Base-by-base conservation (phyloP, 495 filamentous ascomycete species). In the Neurospora sp. region DNA sequence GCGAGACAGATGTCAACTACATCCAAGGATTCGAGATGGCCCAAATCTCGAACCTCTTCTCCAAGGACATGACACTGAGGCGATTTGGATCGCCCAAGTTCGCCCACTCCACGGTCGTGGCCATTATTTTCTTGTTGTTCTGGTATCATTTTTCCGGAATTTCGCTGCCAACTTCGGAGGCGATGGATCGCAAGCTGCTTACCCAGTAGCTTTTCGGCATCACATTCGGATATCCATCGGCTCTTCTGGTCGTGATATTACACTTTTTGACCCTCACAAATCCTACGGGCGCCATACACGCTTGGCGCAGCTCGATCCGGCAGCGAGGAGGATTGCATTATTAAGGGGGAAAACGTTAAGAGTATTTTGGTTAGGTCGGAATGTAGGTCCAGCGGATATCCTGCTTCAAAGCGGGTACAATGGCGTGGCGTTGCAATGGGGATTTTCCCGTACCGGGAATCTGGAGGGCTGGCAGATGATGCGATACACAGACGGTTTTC, bases 1-100 rank as follows among this genome's bases (percentile, higher is more conserved):
- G 87, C 27, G 84, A 87, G 9, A 83, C 81, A 41, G 87, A 88
- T 72, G 72, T 88, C 39, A 78, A 84, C 35, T 88, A 88, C 77
- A 83, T 88, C 59, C 79, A 78, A 37, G 72, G 75, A 31, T 86
- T 85, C 44, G 76, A 84, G 42, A 69, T 78, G 14, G 70, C 78
- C 22, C 68, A 77, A 59, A 75, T 82, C 31, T 73, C 74, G 1
- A 79, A 78, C 37, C 72, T 79, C 8, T 79, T 27, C 20, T 44
- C 75, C 53, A 75, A 48, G 44, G 75, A 74, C 9, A 39, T 35
- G 35, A 70, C 1, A 4, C 59, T 35, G 53, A 12, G 27, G 65
- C 74, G 69, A 40, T 73, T 80, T 69, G 77, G 73, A 1, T 68
- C 69, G 9, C 71, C 69, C 72, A 74, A 69, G 68, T 82, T 81